Conservation (phyloP, 2,329 filamentous ascomycete species). For the Ophiostoma fasciatum region DNA sequence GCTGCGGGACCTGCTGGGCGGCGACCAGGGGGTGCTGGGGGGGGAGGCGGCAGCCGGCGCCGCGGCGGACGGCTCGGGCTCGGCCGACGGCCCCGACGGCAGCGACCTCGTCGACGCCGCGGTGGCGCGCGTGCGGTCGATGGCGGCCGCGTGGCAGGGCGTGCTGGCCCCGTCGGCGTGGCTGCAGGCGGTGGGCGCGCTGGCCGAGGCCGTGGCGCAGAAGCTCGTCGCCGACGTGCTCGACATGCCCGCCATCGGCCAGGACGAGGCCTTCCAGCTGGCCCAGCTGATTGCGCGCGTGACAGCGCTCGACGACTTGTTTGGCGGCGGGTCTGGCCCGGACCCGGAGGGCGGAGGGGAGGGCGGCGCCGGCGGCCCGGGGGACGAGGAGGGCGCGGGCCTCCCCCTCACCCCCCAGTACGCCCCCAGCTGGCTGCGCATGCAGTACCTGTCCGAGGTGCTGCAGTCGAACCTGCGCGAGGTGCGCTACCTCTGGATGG, state of each 20-base stretch:
- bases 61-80: background rate
- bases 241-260: conserved; percentile 44
- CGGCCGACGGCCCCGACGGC: conserved; percentile 25
- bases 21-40: conserved; percentile 40
- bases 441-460: conserved; percentile 50
- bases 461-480: conserved; percentile 52
- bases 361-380: conserved; percentile 1
- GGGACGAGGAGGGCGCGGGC: conserved; percentile 20
- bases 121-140: conserved; percentile 33
- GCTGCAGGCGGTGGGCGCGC: conserved; percentile 45
- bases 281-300: conserved; percentile 42
- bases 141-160: conserved; percentile 40
- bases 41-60: conserved; percentile 17
- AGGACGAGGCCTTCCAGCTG: conserved; percentile 49
- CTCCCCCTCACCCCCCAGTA: conserved; percentile 45
- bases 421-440: conserved; percentile 44
- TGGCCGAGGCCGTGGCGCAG: conserved; percentile 42
- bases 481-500: conserved; percentile 47
- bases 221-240: conserved; percentile 47
- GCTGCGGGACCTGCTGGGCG: conserved; percentile 44
- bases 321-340: no score
- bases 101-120: conserved; percentile 38
- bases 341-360: no score
- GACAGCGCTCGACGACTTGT: conserved; percentile 45
- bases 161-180: conserved; percentile 47